Conservation (phyloP, 1,284 basidiomycete genomes). For the Malassezia sympodialis region DNA sequence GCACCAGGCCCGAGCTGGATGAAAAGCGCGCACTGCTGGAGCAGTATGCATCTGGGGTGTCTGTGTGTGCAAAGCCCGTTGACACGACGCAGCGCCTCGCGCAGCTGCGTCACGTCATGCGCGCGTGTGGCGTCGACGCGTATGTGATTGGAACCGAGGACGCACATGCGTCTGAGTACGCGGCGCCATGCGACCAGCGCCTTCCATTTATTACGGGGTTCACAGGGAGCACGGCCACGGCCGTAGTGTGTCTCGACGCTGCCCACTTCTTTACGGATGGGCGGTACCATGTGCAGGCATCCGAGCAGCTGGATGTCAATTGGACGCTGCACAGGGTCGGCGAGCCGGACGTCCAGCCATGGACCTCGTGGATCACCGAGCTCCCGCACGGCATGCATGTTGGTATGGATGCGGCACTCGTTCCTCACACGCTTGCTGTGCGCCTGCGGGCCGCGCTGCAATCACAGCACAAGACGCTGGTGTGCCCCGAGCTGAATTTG, state of each 20-base stretch:
- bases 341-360: slow-evolving; percentile 26
- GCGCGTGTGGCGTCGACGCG: slow-evolving; percentile 24
- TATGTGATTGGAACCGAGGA: slow-evolving; percentile 68
- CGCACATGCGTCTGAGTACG: slow-evolving; percentile 78
- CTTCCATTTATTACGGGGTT: slow-evolving; percentile 76
- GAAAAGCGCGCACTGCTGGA: slow-evolving; percentile 14
- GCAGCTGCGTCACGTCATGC: slow-evolving; percentile 49
- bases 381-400: slow-evolving; percentile 57
- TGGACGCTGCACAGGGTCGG: slow-evolving; percentile 70
- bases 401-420: slow-evolving; percentile 78
- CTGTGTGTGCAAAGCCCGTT: too few relatives aligned
- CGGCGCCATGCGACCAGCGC: slow-evolving; percentile 68
- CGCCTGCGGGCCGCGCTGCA: slow-evolving; percentile 17
- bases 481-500: slow-evolving; percentile 59
- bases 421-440: slow-evolving; percentile 60
- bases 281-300: slow-evolving; percentile 78
- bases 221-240: slow-evolving; percentile 72
- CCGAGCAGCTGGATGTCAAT: slow-evolving; percentile 62
- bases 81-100: slow-evolving; percentile 52
- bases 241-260: slow-evolving; percentile 58
- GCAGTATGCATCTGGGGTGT: neutral
- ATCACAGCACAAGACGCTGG: slow-evolving; percentile 51
- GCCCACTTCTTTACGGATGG: slow-evolving; percentile 66
- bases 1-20: neutral
- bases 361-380: slow-evolving; percentile 51